Base-by-base conservation (phyloP, 75 land plant species). In the Pinus albicaulis region DNA sequence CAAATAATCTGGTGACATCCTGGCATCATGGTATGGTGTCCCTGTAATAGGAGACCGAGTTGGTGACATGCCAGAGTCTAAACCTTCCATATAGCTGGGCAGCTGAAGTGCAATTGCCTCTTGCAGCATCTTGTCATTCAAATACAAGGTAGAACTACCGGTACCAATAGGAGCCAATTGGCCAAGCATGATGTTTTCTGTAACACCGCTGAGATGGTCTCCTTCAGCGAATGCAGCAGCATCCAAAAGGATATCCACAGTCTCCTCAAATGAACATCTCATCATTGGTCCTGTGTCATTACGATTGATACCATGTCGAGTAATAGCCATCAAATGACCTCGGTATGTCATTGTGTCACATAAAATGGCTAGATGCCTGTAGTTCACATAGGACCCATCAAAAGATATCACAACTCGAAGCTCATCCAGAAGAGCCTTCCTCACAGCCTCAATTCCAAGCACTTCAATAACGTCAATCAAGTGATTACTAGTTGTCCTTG, bases 161-260 rank as follows among this genome's bases (percentile, higher is more conserved):
- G 99, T 98, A 55, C 98, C 99, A 80, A 98, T 92, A 3, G 99
- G 99, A 34, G 99, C 99, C 74, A 98, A 85, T 84, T 98, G 98
- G 7, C 98, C 99, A 24, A 98, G 86, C 93, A 98, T 98, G 14
- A 98, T 98, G 75, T 98, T 98, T 70, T 98, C 99, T 24, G 98
- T 95, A 15, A 98, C 99, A 68, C 99, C 99, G 72, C 90, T 83
- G 61, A 98, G 90, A 76, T 88, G 80, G 76, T 98, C 99, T n/a
- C 89, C 75, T 85, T 98, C 98, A 63, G 99, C 95, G 84, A 78
- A 98, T 2, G 90, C 92, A 57, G 99, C 99, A 78, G 99, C 99
- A 84, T 98, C 99, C 28, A 98, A 87, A 48, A 98, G 91, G 63
- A 86, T 86, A 26, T 86, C 87, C 71, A 86, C 87, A 13, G 88